phyloP scores from a whole-genome alignment of 176 grass and related monocot genomes.

The Puya raimondii region DNA sequence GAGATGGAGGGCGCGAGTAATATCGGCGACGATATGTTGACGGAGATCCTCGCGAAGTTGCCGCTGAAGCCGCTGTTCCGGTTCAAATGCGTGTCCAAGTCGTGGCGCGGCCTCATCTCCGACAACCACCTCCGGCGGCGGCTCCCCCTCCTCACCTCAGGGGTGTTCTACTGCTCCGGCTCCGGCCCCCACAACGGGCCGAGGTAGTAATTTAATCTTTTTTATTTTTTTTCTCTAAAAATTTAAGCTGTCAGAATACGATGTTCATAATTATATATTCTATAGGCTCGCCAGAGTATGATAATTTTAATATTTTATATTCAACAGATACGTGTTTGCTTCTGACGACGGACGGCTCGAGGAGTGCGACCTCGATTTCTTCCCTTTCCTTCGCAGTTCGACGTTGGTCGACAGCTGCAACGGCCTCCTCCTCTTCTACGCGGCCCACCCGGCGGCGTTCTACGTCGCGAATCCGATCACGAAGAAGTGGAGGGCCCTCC shows the following conservation, averaged over 20 bases:
- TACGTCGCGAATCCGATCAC: conserved; percentile 78
- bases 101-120: conserved; percentile 54
- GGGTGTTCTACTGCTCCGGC: conserved; percentile 45
- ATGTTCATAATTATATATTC: too few relatives aligned
- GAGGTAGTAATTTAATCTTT: background rate
- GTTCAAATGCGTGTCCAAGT: conserved; percentile 65
- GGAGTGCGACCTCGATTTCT: conserved; percentile 53
- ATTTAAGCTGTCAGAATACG: too few relatives aligned
- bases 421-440: conserved; percentile 71
- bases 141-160: conserved; percentile 59
- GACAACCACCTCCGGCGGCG: conserved; percentile 48
- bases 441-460: conserved; percentile 22
- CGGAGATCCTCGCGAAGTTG: conserved; percentile 54
- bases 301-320: too few relatives aligned
- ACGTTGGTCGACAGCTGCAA: conserved; percentile 81
- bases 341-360: conserved; percentile 1
- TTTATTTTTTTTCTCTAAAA: too few relatives aligned
- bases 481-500: conserved; percentile 43
- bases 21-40: conserved; percentile 47
- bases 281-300: too few relatives aligned
- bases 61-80: conserved; percentile 61
- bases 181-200: conserved; percentile 4
- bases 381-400: conserved; percentile 47
- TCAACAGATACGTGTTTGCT: conserved; percentile 32
- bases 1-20: background rate